Evolutionary conservation across 2,329 filamentous ascomycete genomes (phyloP), one percentile per base, ranked within the genome.

Genomic region (Arthrocladium fulminans): DNA sequence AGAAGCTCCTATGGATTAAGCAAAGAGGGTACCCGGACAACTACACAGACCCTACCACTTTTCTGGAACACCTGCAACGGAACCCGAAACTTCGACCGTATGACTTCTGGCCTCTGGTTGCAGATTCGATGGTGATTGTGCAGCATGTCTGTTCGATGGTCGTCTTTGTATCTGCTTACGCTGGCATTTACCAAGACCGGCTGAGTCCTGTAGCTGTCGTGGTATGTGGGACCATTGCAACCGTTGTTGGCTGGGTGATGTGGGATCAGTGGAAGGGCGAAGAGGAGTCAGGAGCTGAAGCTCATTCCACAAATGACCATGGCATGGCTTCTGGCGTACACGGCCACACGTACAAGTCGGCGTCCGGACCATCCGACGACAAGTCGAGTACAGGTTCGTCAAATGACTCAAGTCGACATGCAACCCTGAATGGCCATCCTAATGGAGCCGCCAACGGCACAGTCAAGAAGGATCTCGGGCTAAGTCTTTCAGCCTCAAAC

Each of bases 1-100:
- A 94, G 75, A 97, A 97, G 72, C 70, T 98, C 56, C 77, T 98
- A 48, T 98, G 92, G 92, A 89, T 98, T 62, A 95, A 94, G 69
- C 92, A 97, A 32, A 41, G 51, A 35, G 27, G 57, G 89, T 87
- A 94, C 63, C 89, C 92, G n/a, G 92, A 98, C 66, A 98, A 98
- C 66, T 97, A 97, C 65, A 97, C 92, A 34, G 92, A 98, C 64
- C 88, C 92, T 63, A 86, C 87, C 51, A 97, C 92, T 1, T 98
- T 98, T 60, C 82, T 98, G 57, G 90, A 96, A 63, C 88, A 94
- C 60, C 79, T 98, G 15, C 90, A 98, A 66, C 81, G 89, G 41
- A 98, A 98, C 65, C 90, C 90, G 3, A 83, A 89, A 34, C 77
- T 97, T 45, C 84, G 92, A 57, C 90, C 90, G 0, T 98, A 98